Percentiles rank a stretch among this genome's conserved stretches.
These are phyloP conservation scores for Monotropa hypopitys DNA, from an alignment of 179 eudicot species.

Conservation along the genomic window DNA sequence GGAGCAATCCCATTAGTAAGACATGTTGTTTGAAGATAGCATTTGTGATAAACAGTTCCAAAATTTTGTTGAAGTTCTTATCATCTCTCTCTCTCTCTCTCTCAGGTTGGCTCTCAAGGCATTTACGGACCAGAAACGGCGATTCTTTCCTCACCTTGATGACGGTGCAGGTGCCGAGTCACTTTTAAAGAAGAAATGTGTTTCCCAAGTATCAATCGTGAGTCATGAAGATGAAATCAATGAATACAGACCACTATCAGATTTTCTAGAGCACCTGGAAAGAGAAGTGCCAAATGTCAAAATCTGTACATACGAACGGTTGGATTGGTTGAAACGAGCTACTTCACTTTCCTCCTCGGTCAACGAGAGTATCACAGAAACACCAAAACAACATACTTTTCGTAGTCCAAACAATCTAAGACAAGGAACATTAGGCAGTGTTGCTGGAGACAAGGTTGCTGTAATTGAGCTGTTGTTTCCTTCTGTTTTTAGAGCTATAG, in stretches of 20 bases:
- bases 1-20: not conserved
- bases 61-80: not conserved
- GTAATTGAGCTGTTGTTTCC: slow-evolving; percentile 70
- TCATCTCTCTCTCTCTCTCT: not conserved
- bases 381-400: slow-evolving; percentile 39
- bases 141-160: slow-evolving; percentile 84
- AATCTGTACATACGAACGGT: slow-evolving; percentile 48
- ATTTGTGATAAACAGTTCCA: not conserved
- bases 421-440: slow-evolving; percentile 23
- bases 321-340: slow-evolving; percentile 80
- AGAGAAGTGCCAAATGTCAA: slow-evolving; percentile 55
- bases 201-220: slow-evolving; percentile 22
- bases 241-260: slow-evolving; percentile 35
- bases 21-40: not conserved
- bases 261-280: slow-evolving; percentile 39
- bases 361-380: slow-evolving; percentile 35
- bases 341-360: slow-evolving; percentile 47
- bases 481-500: slow-evolving; percentile 68
- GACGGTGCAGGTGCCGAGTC: slow-evolving; percentile 27
- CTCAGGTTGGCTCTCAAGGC: slow-evolving; percentile 69
- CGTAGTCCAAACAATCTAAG: slow-evolving; percentile 41
- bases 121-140: slow-evolving; percentile 71
- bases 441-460: slow-evolving; percentile 48
- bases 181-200: slow-evolving; percentile 51
- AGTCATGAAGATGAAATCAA: slow-evolving; percentile 47